Evolutionary conservation across 2,329 filamentous ascomycete genomes (phyloP), one percentile per base, ranked within the genome.

Genomic region (Colletotrichum theobromicola): DNA sequence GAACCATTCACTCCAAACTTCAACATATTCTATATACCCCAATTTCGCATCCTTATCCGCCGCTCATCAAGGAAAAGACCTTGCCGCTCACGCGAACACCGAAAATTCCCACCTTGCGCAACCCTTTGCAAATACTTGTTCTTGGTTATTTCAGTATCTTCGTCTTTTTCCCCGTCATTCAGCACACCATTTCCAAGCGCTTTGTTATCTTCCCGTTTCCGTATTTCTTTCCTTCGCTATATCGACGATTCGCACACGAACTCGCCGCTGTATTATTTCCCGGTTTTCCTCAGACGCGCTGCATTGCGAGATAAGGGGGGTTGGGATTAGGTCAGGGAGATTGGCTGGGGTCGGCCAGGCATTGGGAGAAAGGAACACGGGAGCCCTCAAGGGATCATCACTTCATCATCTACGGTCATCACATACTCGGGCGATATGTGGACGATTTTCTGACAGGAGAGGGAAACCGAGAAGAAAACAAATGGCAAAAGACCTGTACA

Each of bases 81-180:
- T 76, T 72, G 75, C 76, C 80, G 81, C 81, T 81, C 81, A 80
- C 81, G 81, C 81, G 79, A 81, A 79, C 37, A 64, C 64, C 62
- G 35, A 78, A 72, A 74, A 72, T 67, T 67, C 46, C 46, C 35
- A 30, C 70, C 50, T 42, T 73, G 68, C n/a, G 73, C 65, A 16
- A 68, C 55, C 60, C 28, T 26, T 60, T 21, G 10, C 57, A n/a
- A 18, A 60, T 30, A 13, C 37, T 64, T 60, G 28, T 58, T 24
- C 28, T 28, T 50, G 66, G 37, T 32, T 46, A 21, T 37, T 70
- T 34, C 30, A 13, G 9, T 13, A 18, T 28, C 28, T 21, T 30
- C 16, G 12, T 37, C 64, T 50, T 7, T 58, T n/a, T 28, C 13
- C 3, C 42, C n/a, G 42, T 50, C 13, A n/a, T 16, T 63, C 26